Base-by-base conservation (phyloP, 768 basidiomycete genomes). In the Auriculariales sp. region DNA sequence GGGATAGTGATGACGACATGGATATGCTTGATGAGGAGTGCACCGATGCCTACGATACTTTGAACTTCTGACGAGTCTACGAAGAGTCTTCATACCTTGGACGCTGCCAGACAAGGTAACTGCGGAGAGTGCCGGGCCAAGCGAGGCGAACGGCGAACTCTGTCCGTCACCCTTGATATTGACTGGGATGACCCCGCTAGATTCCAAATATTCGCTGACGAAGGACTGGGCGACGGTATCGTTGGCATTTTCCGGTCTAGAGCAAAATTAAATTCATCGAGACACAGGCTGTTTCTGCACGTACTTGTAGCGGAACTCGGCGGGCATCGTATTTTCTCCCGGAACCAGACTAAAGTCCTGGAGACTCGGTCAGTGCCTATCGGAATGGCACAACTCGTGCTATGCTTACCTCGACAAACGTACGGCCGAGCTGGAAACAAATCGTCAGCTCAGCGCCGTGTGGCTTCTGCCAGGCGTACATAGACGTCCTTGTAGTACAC, bases 261-360 rank as follows among this genome's bases (percentile, higher is more conserved):
- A 17, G 33, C 12, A 34, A 34, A 42, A 11, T 22, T 19, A 19
- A 12, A 47, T 28, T 10, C 25, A 29, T 25, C 30, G 46, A 22
- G 56, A 51, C 2, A 58, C 33, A 19, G 29, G 36, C n/a, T n/a
- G n/a, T n/a, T n/a, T n/a, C n/a, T 83, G 61, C 9, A 69, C 68
- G 1, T 83, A 82, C 54, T 71, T 65, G 55, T 86, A 86, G 52
- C 72, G 79, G 67, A 86, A 84, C 57, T 83, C 79, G 2, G 79
- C 67, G 0, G 67, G 47, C 22, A 77, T 57, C 1, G 55, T 58
- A 53, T 83, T 81, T 36, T 66, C 58, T 36, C 81, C 81, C 3
- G 82, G 81, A 17, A 69, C 62, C 35, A 84, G 66, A 53, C 76
- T 56, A 52, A 83, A 78, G 14, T 67, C 56, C 79, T 81, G 52